Evolutionary conservation across 106 monocot genomes (phyloP).

Genomic region (Agapanthus africanus): DNA sequence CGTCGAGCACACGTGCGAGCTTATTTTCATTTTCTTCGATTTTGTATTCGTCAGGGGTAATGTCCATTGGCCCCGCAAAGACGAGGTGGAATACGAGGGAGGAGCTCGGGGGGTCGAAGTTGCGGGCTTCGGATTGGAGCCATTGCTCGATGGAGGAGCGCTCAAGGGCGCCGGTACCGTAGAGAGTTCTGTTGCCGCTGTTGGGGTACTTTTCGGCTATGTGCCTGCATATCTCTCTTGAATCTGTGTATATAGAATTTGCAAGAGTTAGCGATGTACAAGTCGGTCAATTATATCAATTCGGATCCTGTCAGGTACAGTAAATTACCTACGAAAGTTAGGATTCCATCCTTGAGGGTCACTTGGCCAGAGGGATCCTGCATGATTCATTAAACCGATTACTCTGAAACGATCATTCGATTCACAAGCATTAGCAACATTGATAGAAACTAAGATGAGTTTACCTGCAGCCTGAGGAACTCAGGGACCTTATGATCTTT

Average conservation of each 20-base stretch:
- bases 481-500: slow-evolving; percentile 23
- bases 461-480: slow-evolving; percentile 28
- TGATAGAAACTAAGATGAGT: too few species aligned
- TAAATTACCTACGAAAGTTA: slow-evolving; percentile 24
- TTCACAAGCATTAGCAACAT: too few species aligned
- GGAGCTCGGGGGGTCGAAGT: slow-evolving; percentile 33
- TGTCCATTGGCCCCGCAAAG: slow-evolving; percentile 18
- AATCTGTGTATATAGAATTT: slow-evolving; percentile 18
- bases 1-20: slow-evolving; percentile 33
- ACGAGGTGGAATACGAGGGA: slow-evolving; percentile 40
- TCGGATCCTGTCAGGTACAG: background rate
- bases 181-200: slow-evolving; percentile 13
- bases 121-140: slow-evolving; percentile 39
- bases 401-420: too few species aligned
- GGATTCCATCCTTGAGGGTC: slow-evolving; percentile 33
- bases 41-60: slow-evolving; percentile 5
- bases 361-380: slow-evolving; percentile 47
- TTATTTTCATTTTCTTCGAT: slow-evolving; percentile 19
- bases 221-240: slow-evolving; percentile 35
- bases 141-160: slow-evolving; percentile 42
- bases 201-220: slow-evolving; percentile 23
- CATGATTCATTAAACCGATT: background rate
- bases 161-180: slow-evolving; percentile 22
- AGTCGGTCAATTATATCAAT: background rate
- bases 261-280: background rate